phyloP scores from a whole-genome alignment of 495 filamentous ascomycete genomes.

The Evansstolkia leycettana region DNA sequence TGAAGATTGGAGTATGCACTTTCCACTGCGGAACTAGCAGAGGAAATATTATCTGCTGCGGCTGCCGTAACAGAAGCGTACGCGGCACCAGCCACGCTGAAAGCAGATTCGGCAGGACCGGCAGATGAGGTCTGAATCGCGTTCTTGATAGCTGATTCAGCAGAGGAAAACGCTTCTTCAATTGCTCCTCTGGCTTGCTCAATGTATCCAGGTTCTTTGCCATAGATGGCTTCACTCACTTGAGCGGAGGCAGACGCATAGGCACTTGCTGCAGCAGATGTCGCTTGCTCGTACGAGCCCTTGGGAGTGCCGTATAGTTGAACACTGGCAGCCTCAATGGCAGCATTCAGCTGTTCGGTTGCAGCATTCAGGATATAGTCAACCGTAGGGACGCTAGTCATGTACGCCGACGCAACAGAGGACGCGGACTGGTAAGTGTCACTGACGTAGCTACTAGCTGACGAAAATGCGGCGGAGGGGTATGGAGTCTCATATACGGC shows the following conservation, averaged over 20 bases:
- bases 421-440: slow-evolving; percentile 48
- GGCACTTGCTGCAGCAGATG: slow-evolving; percentile 34
- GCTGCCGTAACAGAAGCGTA: slow-evolving; percentile 17
- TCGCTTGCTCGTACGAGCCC: slow-evolving; percentile 40
- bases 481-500: slow-evolving; percentile 51
- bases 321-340: slow-evolving; percentile 45
- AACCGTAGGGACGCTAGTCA: slow-evolving; percentile 45
- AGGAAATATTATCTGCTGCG: slow-evolving; percentile 18
- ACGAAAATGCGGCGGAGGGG: slow-evolving; percentile 30
- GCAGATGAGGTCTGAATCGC: slow-evolving; percentile 42
- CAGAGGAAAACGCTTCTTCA: slow-evolving; percentile 36
- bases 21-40: slow-evolving; percentile 13
- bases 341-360: slow-evolving; percentile 42
- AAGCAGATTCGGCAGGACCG: slow-evolving; percentile 20
- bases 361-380: slow-evolving; percentile 46
- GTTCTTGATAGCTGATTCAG: slow-evolving; percentile 34
- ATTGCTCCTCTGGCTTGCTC: slow-evolving; percentile 37
- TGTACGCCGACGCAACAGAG: slow-evolving; percentile 32
- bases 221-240: slow-evolving; percentile 44
- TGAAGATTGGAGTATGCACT: slow-evolving; percentile 6
- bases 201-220: slow-evolving; percentile 35
- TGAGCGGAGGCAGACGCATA: slow-evolving; percentile 36
- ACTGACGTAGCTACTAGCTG: slow-evolving; percentile 41
- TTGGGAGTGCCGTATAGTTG: slow-evolving; percentile 49
- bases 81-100: slow-evolving; percentile 17